Evolutionary conservation across 2,329 filamentous ascomycete species (phyloP).

Genomic region (Alternaria triticimaculans): DNA sequence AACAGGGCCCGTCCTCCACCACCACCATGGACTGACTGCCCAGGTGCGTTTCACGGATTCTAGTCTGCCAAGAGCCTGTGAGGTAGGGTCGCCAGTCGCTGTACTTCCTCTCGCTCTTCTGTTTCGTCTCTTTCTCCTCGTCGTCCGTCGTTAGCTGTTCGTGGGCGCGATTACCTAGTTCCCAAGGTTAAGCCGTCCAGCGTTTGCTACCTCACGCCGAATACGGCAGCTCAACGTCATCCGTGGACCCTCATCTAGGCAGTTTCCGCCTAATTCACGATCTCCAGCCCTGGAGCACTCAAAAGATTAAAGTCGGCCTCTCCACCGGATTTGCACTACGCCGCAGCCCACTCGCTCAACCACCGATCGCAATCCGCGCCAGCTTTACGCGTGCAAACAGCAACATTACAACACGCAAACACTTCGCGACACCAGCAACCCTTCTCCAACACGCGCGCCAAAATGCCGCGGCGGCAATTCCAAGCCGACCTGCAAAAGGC

Average conservation of each 20-base stretch:
- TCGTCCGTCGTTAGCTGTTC: conserved; percentile 8
- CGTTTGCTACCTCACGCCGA: conserved; percentile 6
- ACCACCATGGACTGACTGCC: conserved; percentile 4
- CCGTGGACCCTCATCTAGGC: neutral
- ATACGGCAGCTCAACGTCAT: conserved; percentile 10
- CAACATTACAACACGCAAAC: neutral
- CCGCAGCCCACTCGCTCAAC: conserved; percentile 5
- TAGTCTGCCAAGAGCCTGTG: conserved; percentile 18
- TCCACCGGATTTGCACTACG: conserved; percentile 2
- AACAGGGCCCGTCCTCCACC: conserved; percentile 19
- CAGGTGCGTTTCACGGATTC: conserved; percentile 7
- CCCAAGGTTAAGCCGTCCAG: neutral
- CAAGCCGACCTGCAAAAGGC: conserved; percentile 62
- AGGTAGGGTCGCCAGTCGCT: conserved; percentile 1
- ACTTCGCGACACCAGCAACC: neutral
- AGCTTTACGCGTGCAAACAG: neutral
- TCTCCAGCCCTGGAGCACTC: neutral
- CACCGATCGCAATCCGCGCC: conserved; percentile 3
- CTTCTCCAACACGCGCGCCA: conserved; percentile 5
- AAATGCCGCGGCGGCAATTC: conserved; percentile 73
- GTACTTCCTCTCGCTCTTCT: neutral
- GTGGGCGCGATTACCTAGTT: neutral
- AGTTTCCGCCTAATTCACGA: neutral
- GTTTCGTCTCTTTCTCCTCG: conserved; percentile 4
- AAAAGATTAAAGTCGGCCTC: neutral